Evolutionary conservation across 2,329 filamentous ascomycete species (phyloP).

Genomic region (Verticillium tricorpus): DNA sequence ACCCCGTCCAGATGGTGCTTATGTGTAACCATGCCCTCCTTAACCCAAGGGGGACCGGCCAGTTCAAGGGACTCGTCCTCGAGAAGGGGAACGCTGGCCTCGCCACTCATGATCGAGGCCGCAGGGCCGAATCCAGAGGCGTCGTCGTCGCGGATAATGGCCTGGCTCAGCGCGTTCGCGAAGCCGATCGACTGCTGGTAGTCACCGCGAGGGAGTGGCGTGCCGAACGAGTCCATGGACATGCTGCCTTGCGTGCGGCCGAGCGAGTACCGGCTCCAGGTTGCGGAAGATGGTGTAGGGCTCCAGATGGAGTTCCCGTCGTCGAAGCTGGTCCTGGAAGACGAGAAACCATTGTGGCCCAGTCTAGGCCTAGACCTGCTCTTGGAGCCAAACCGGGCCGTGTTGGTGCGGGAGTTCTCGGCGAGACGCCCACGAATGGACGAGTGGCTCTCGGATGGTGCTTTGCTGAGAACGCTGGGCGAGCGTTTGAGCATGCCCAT

Average conservation of each 20-base stretch:
- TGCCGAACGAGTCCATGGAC: slow-evolving; percentile 87
- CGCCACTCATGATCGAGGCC: slow-evolving; percentile 54
- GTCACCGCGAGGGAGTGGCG: slow-evolving; percentile 68
- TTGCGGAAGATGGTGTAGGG: slow-evolving; percentile 78
- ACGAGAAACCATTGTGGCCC: slow-evolving; percentile 75
- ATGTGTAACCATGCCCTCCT: slow-evolving; percentile 92
- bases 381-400: slow-evolving; percentile 78
- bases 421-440: slow-evolving; percentile 66
- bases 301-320: slow-evolving; percentile 89
- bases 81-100: slow-evolving; percentile 59
- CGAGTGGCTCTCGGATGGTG: slow-evolving; percentile 74
- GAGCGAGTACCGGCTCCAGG: slow-evolving; percentile 91
- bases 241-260: slow-evolving; percentile 87
- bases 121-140: slow-evolving; percentile 46
- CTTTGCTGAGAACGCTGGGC: slow-evolving; percentile 88
- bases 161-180: slow-evolving; percentile 91
- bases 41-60: slow-evolving; percentile 93
- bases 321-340: slow-evolving; percentile 90
- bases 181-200: slow-evolving; percentile 98
- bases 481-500: slow-evolving; percentile 76
- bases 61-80: slow-evolving; percentile 93
- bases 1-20: slow-evolving; percentile 91
- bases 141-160: slow-evolving; percentile 92
- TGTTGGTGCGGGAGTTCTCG: slow-evolving; percentile 48
- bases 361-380: slow-evolving; percentile 75